Evolutionary conservation across 1,284 basidiomycete species (phyloP), one percentile per base, ranked within the genome.

Genomic region (Heterobasidion irregulare): DNA sequence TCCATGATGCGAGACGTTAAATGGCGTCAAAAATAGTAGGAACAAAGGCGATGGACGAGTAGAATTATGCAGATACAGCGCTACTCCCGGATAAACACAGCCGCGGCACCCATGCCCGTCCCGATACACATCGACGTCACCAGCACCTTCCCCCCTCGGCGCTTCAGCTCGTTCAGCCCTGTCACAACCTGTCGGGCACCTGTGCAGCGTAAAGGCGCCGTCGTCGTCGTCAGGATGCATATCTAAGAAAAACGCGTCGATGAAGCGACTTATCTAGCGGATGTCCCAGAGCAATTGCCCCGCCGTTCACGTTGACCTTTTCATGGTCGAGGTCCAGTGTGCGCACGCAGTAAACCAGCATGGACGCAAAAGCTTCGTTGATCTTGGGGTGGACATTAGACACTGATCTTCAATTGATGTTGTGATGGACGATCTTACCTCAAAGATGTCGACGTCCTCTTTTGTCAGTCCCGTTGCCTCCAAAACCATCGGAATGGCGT

Each of bases 301-400:
- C 93, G 34, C 94, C 94, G 61, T 92, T 89, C 12, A 93, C 89
- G 65, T 96, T 94, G 50, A 94, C 87, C 74, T 89, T 84, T 52
- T 80, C 78, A 34, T 74, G 71, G 61, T 83, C 77, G n/a, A 97
- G 73, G 34, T 78, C 78, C 36, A 97, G 78, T 64, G 84, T 75
- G 60, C 87, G 82, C 48, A 93, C 74, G 53, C 83, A 85, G 71
- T 96, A 94, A 18, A 94, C 82, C 54, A 83, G 90, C 75, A 93
- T 91, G 0, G 90, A 93, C 8, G 92, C 90, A 63, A 94, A 94
- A 0, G 92, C 92, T 69, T 97, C 94, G 70, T 98, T 98, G 65
- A 93, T 86, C 86, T 91, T 54, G 10, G 49, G 10, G 19, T 13
- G 7, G 18, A 8, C 12, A 18, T 26, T 54, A 19, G 47, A 7